Conservation (phyloP, 805 yeast species). For the Yamadazyma endophytica region DNA sequence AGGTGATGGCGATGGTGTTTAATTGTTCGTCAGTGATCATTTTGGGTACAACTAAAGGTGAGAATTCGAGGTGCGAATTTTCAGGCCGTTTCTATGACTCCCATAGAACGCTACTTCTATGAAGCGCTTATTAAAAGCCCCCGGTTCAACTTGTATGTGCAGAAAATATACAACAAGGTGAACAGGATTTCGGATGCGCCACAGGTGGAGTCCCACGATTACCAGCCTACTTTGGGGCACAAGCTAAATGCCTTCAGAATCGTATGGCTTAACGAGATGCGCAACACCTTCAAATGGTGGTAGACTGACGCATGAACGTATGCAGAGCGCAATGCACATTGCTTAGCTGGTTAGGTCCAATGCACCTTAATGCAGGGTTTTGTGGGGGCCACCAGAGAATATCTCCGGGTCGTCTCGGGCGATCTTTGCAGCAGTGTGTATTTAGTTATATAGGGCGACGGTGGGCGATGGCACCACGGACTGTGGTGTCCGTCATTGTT, state of each 20-base stretch:
- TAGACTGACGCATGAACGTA: too few species aligned
- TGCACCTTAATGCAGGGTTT: too few species aligned
- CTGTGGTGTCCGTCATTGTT: too few species aligned
- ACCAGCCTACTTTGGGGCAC: conserved; percentile 50
- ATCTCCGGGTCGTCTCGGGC: conserved; percentile 6
- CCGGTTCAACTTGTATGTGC: conserved; percentile 60
- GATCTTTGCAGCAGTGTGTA: neutral
- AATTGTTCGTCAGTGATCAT: conserved; percentile 87
- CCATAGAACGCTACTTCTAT: conserved; percentile 46
- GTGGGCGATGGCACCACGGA: too few species aligned
- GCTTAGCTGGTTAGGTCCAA: too few species aligned
- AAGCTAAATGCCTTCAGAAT: conserved; percentile 57
- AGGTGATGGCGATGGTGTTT: conserved; percentile 64
- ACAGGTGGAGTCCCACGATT: conserved; percentile 25
- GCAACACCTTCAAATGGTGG: conserved; percentile 46
- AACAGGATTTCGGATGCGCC: too few species aligned
- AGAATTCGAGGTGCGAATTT: too few species aligned
- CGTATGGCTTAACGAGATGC: conserved; percentile 59
- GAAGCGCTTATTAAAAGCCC: conserved; percentile 50
- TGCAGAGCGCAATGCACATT: too few species aligned
- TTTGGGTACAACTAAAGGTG: conserved; percentile 2
- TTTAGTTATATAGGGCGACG: too few species aligned
- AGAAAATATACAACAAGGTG: conserved; percentile 56
- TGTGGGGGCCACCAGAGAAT: too few species aligned
- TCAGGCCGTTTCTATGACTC: too few species aligned